Evolutionary conservation across 176 grass and related monocot species (phyloP).

Genomic region (Tuctoria greenei): DNA sequence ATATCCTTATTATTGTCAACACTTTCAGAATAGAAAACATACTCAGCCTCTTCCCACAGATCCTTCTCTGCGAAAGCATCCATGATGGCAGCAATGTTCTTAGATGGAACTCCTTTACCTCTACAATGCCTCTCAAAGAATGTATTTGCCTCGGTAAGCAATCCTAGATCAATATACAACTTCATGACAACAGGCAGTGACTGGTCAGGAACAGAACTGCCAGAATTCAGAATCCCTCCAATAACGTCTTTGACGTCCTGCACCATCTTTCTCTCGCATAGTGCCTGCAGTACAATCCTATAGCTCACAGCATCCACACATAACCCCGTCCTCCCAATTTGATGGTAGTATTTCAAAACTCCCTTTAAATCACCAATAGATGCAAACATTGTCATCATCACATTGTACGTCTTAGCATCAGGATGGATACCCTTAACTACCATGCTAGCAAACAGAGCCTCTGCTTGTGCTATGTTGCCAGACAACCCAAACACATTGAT

Average conservation of each 20-base stretch:
- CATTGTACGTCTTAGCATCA: constrained; percentile 64
- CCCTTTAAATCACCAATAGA: constrained; percentile 42
- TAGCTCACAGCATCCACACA: constrained; percentile 55
- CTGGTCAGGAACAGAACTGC: constrained; percentile 44
- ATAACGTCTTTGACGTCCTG: constrained; percentile 49
- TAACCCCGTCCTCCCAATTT: constrained; percentile 42
- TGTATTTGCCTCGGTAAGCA: constrained; percentile 49
- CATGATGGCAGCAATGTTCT: constrained; percentile 61
- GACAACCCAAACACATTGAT: constrained; percentile 48
- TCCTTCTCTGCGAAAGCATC: constrained; percentile 59
- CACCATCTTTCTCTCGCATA: constrained; percentile 55
- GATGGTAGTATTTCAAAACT: constrained; percentile 46
- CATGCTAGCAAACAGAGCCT: constrained; percentile 55
- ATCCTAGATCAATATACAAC: constrained; percentile 71
- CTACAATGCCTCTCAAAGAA: constrained; percentile 66
- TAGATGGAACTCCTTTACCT: constrained; percentile 48
- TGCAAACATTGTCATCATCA: constrained; percentile 59
- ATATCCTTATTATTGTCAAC: constrained; percentile 34
- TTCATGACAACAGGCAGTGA: constrained; percentile 62
- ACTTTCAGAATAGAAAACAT: constrained; percentile 50
- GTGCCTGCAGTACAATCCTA: constrained; percentile 58
- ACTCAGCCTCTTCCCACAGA: constrained; percentile 65
- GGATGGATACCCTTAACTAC: constrained; percentile 39
- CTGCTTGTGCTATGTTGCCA: constrained; percentile 42
- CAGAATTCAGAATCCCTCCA: constrained; percentile 34